Percentiles rank a stretch among this genome's conserved stretches.
Conservation (phyloP, 306 rosid species). For the Cajanus cajan region DNA sequence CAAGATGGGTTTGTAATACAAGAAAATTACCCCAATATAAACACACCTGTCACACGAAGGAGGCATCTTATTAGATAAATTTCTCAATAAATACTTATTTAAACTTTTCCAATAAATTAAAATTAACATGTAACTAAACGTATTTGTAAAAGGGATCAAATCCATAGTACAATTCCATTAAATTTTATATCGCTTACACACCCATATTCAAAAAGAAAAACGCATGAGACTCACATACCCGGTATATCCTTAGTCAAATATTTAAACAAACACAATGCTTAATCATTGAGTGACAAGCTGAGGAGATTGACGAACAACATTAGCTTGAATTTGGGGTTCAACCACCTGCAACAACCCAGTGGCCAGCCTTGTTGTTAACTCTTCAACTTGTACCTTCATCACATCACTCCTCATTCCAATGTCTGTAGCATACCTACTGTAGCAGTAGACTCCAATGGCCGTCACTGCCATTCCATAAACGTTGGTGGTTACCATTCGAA, state of each 20-base stretch:
- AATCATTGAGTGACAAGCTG: conserved; percentile 37
- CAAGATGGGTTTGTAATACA: no score
- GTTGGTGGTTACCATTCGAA: conserved; percentile 71
- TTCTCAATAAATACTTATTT: no score
- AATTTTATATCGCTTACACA: neutral
- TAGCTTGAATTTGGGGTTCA: conserved; percentile 47
- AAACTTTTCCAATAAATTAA: no score
- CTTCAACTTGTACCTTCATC: conserved; percentile 75
- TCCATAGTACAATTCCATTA: neutral
- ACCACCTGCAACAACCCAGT: conserved; percentile 61
- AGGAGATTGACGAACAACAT: conserved; percentile 33
- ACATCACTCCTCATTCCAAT: conserved; percentile 81
- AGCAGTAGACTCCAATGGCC: conserved; percentile 74
- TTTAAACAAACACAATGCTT: neutral
- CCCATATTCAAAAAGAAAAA: neutral
- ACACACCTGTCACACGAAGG: no score
- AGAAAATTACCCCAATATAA: no score
- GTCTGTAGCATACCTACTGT: conserved; percentile 80
- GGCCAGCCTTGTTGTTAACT: conserved; percentile 61
- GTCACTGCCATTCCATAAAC: conserved; percentile 79
- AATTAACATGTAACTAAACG: no score
- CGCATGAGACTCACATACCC: neutral
- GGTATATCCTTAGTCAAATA: neutral
- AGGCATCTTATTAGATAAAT: no score
- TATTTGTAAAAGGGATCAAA: no score